Evolutionary conservation across 2,329 filamentous ascomycete genomes (phyloP).

Genomic region (Cladosporium sp.): DNA sequence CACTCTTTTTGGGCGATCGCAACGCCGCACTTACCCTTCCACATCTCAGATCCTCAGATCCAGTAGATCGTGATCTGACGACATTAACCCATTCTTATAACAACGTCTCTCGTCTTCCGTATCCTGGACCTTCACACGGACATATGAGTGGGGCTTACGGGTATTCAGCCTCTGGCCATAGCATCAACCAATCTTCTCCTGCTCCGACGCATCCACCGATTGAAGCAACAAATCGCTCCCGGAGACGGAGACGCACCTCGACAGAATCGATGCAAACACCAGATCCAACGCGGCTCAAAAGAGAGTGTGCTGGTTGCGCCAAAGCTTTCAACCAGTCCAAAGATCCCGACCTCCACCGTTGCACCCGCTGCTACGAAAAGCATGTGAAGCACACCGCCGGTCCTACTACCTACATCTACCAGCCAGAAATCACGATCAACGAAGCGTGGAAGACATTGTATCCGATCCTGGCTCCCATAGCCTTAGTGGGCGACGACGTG

Average conservation of each 20-base stretch:
- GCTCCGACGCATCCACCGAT: not conserved
- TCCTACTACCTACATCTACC: slow-evolving; percentile 3
- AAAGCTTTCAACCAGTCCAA: slow-evolving; percentile 8
- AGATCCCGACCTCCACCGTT: slow-evolving; percentile 1
- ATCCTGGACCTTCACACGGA: not conserved
- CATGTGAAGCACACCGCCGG: slow-evolving; percentile 11
- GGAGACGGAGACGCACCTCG: not conserved
- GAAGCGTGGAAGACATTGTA: not conserved
- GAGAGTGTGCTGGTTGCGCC: slow-evolving; percentile 6
- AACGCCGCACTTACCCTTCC: not conserved
- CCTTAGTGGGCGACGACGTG: not conserved
- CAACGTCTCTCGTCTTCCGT: not conserved
- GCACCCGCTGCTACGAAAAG: slow-evolving; percentile 9
- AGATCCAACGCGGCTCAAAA: slow-evolving; percentile 4
- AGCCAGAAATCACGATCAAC: not conserved
- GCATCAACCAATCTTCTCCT: not conserved
- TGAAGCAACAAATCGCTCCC: not conserved
- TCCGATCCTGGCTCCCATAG: slow-evolving; percentile 1
- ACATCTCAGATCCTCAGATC: not conserved
- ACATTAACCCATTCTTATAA: not conserved
- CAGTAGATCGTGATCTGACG: not conserved
- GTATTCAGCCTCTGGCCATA: not conserved
- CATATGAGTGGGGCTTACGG: not conserved
- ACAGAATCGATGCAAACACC: not conserved
- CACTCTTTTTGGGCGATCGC: not conserved